phyloP scores from a whole-genome alignment of 306 rosid genomes.

The Senna siamea region DNA sequence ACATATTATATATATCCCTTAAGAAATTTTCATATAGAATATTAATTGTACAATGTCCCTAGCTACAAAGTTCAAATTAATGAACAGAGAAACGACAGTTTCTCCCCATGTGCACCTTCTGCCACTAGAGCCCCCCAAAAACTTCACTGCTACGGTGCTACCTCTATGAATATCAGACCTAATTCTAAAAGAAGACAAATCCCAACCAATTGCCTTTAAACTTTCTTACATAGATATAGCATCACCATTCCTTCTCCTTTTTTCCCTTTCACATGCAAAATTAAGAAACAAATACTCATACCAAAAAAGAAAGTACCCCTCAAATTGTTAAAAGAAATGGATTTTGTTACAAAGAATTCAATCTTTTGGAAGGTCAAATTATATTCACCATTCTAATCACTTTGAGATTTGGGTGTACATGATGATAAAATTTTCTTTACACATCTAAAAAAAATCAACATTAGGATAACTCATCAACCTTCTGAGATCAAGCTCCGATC shows the following conservation, averaged over 20 bases:
- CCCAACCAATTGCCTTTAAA: conserved; percentile 42
- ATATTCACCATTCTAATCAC: too few species aligned
- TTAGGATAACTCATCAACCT: too few species aligned
- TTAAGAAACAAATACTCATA: conserved; percentile 44
- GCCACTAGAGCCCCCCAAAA: conserved; percentile 33
- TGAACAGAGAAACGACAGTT: conserved; percentile 43
- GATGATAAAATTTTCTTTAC: too few species aligned
- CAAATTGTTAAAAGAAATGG: conserved; percentile 31
- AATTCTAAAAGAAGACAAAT: conserved; percentile 45
- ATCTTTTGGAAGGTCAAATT: too few species aligned
- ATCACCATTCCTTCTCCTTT: background rate
- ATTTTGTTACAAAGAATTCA: too few species aligned
- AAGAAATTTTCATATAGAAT: too few species aligned
- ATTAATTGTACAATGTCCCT: too few species aligned
- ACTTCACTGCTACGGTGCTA: conserved; percentile 32
- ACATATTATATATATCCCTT: too few species aligned
- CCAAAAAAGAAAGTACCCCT: conserved; percentile 24
- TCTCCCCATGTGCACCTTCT: conserved; percentile 61
- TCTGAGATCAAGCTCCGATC: too few species aligned
- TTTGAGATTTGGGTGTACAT: too few species aligned
- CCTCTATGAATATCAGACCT: conserved; percentile 40
- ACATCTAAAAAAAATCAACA: too few species aligned
- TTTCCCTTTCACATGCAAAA: conserved; percentile 46
- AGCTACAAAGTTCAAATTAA: too few species aligned
- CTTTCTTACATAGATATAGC: conserved; percentile 38